Conservation (phyloP, 1,139 yeast genomes). For the Geotrichum aggregatum region DNA sequence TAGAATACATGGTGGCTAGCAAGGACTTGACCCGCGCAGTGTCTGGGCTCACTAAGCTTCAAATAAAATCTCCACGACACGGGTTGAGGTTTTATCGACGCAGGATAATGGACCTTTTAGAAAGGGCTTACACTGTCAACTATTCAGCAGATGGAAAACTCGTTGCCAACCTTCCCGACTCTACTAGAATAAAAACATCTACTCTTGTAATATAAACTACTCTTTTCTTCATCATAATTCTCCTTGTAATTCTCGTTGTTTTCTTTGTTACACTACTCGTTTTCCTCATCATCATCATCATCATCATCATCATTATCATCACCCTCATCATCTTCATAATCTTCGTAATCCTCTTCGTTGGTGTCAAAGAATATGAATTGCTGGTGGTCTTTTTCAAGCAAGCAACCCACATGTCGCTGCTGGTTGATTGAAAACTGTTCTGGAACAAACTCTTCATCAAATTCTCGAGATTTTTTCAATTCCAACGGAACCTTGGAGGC, state of each 20-base stretch:
- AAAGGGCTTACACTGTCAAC: neutral
- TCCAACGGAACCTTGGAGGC: constrained; percentile 1
- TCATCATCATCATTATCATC: constrained; percentile 23
- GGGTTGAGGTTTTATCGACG: constrained; percentile 24
- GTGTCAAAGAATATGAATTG: constrained; percentile 28
- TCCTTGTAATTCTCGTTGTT: constrained; percentile 24
- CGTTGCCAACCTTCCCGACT: constrained; percentile 16
- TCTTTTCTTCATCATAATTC: constrained; percentile 18
- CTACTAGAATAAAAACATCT: constrained; percentile 10
- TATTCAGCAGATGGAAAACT: constrained; percentile 7
- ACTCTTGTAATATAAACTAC: neutral
- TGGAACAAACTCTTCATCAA: constrained; percentile 22
- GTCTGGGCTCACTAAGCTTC: neutral
- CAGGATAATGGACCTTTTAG: constrained; percentile 19
- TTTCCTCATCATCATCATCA: constrained; percentile 19
- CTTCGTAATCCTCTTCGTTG: constrained; percentile 24
- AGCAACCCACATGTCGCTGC: constrained; percentile 27
- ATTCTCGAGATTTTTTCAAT: constrained; percentile 5
- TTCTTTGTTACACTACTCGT: neutral
- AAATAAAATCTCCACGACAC: neutral
- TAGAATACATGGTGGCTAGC: constrained; percentile 14
- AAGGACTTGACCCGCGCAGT: neutral
- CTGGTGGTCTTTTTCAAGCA: constrained; percentile 25
- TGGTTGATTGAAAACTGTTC: constrained; percentile 24
- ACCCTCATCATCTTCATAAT: constrained; percentile 19